Conservation (phyloP, 2,329 filamentous ascomycete genomes). For the Alternaria novae-zelandiae region DNA sequence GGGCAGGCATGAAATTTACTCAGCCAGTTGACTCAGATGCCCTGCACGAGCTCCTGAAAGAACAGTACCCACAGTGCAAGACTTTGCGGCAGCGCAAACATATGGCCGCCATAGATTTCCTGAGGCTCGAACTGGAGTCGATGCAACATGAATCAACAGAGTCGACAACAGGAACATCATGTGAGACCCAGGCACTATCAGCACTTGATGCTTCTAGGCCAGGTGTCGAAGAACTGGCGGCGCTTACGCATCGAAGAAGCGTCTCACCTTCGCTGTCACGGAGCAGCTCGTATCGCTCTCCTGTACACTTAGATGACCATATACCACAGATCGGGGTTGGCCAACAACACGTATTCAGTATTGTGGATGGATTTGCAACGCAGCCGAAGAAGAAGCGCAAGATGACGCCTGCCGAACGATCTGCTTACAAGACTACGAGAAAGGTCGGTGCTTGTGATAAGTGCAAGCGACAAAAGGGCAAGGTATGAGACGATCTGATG, state of each 20-base stretch:
- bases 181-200: not conserved
- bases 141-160: conserved; percentile 19
- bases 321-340: conserved; percentile 1
- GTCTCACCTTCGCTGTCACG: not conserved
- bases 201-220: not conserved
- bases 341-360: conserved; percentile 35
- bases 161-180: not conserved
- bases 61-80: conserved; percentile 23
- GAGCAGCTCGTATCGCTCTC: not conserved
- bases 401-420: conserved; percentile 34
- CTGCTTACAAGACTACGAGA: conserved; percentile 33
- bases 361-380: conserved; percentile 23
- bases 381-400: conserved; percentile 34
- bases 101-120: conserved; percentile 36
- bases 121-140: conserved; percentile 25
- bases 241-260: not conserved
- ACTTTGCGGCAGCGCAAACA: conserved; percentile 35
- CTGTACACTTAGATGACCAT: not conserved
- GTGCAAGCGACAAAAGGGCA: conserved; percentile 36
- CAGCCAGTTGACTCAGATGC: conserved; percentile 32
- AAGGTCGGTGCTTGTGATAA: conserved; percentile 35
- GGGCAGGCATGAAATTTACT: conserved; percentile 33
- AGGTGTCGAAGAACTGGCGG: not conserved
- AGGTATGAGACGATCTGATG: conserved; percentile 16
- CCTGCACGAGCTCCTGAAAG: conserved; percentile 29